A percentile compares a stretch with the other conserved stretches of the same genome.
Evolutionary conservation across 768 basidiomycete species (phyloP).

Genomic region (Psilocybe sp.): DNA sequence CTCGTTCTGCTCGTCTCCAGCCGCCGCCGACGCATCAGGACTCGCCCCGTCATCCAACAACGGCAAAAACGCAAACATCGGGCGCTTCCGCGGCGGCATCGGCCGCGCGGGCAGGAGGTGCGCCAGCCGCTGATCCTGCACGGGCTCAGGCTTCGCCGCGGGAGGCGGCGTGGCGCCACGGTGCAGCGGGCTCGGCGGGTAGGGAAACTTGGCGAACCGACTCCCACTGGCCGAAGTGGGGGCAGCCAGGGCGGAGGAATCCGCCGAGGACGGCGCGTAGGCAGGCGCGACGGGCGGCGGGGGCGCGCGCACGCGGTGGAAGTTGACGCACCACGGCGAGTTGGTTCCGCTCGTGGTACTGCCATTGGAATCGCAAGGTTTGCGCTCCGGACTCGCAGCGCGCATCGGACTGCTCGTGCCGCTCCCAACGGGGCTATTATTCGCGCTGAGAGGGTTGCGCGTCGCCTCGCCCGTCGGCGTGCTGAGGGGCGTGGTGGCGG

Average conservation of each 20-base stretch:
- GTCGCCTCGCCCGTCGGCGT: too few species aligned
- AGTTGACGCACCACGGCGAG: conserved; percentile 15
- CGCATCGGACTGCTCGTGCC: neutral
- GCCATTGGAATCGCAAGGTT: neutral
- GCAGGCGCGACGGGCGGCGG: conserved; percentile 12
- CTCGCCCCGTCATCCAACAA: conserved; percentile 32
- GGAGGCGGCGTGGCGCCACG: neutral
- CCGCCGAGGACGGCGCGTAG: neutral
- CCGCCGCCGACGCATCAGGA: conserved; percentile 16
- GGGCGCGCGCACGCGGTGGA: conserved; percentile 5
- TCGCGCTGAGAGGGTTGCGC: too few species aligned
- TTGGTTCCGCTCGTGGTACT: neutral
- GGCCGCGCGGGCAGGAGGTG: conserved; percentile 25
- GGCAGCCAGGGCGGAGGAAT: neutral
- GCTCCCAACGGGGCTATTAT: too few species aligned
- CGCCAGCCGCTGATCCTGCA: conserved; percentile 22
- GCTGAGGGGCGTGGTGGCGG: neutral
- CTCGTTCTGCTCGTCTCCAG: conserved; percentile 9
- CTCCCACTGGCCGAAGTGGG: neutral
- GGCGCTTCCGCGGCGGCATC: conserved; percentile 21
- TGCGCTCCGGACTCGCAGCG: neutral
- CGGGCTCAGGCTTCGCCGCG: neutral
- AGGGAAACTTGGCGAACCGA: neutral
- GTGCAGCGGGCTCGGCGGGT: neutral
- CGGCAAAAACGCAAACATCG: conserved; percentile 33